Base-by-base conservation (phyloP, 371 early-diverging fungal species). In the Smittium culicis region DNA sequence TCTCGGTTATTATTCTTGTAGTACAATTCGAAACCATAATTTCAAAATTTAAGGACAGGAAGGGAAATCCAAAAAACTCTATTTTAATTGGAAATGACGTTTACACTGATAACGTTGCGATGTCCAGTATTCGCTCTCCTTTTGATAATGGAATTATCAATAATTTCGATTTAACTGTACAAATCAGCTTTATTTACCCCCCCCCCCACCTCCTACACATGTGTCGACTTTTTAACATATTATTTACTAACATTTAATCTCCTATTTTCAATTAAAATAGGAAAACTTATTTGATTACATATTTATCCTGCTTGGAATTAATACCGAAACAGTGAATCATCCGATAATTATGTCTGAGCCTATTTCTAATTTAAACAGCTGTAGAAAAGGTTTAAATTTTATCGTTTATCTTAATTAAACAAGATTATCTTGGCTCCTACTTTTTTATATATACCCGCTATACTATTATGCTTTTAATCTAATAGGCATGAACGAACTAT, bases 271-370 rank as follows among this genome's bases (percentile, higher is more conserved):
- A 28, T 31, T 33, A 67, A 33, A 54, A 5, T 69, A 54, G 34
- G 30, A 94, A 77, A 73, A 80, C 27, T 79, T 89, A 8, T 70
- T 94, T 64, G 94, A 94, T 74, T 93, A 93, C 68, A 82, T 87
- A 1, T 91, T 94, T 69, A 69, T 84, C 14, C 84, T 88, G 56
- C 78, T 93, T 28, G 92, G 92, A 8, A 83, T 92, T 59, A 81
- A 83, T 57, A 79, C 84, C 2, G 80, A 81, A 14, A 71, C 65
- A 20, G 79, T 93, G 17, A 69, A 83, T 27, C 90, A 91, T 73
- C 91, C 92, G 0, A 73, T 94, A 30, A 77, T 94, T 1, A 83
- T 93, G 83, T 91, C 93, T 11, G 94, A 94, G 64, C 79, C 92
- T 0, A 80, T 82, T 5, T 91, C 89, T 69, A 84, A 81, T 31